A percentile compares a stretch with the other conserved stretches of the same genome.
Conservation (phyloP, 495 filamentous ascomycete genomes). For the Penicillium riverlandense region DNA sequence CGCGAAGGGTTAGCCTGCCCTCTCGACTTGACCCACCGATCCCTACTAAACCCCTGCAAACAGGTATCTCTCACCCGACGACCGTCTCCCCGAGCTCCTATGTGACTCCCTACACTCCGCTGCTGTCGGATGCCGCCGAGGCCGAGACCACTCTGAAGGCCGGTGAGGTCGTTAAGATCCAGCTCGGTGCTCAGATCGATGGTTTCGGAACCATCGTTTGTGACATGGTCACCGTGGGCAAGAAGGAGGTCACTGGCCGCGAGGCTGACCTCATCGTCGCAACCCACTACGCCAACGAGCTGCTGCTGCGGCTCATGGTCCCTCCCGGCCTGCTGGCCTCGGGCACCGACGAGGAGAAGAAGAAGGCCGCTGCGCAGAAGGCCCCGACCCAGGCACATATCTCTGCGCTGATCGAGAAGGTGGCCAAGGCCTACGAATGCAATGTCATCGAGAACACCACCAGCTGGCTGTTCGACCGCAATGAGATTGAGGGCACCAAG, state of each 20-base stretch:
- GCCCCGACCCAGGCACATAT: conserved; percentile 76
- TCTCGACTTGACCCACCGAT: not conserved
- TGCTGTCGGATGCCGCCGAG: conserved; percentile 78
- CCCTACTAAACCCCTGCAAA: not conserved
- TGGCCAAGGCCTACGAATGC: conserved; percentile 84
- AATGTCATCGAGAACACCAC: conserved; percentile 96
- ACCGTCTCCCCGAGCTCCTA: conserved; percentile 92
- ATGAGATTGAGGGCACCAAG: conserved; percentile 97
- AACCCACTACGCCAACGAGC: conserved; percentile 91
- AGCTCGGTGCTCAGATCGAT: conserved; percentile 96
- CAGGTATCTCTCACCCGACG: conserved; percentile 86
- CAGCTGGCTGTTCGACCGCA: conserved; percentile 88
- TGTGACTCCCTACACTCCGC: conserved; percentile 93
- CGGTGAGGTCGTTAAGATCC: conserved; percentile 87
- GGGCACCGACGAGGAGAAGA: conserved; percentile 89
- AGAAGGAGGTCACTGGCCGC: conserved; percentile 59
- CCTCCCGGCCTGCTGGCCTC: conserved; percentile 77
- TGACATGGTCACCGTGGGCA: conserved; percentile 72
- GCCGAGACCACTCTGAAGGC: conserved; percentile 69
- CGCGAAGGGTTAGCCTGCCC: conserved; percentile 59
- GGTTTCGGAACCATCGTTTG: conserved; percentile 95
- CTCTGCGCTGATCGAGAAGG: conserved; percentile 78
- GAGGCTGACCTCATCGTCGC: conserved; percentile 84
- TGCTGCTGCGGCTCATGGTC: conserved; percentile 82
- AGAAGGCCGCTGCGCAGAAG: conserved; percentile 78